phyloP scores from a whole-genome alignment of 2,329 filamentous ascomycete genomes.

The Aspergillus sclerotialis region DNA sequence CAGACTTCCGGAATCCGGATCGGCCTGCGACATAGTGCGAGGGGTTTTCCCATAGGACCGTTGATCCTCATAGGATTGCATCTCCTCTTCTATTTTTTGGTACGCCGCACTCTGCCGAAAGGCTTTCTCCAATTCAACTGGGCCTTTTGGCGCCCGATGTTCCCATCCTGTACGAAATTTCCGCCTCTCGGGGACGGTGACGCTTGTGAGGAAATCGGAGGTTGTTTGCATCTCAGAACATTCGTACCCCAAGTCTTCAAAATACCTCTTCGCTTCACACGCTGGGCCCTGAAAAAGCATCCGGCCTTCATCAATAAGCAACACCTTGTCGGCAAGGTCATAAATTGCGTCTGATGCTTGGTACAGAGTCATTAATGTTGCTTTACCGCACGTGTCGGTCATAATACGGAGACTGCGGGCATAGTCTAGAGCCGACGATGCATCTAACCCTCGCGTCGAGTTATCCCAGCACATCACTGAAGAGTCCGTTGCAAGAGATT shows the following conservation, averaged over 20 bases:
- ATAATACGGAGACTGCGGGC: conserved; percentile 59
- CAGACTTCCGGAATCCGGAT: conserved; percentile 19
- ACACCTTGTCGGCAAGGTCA: conserved; percentile 65
- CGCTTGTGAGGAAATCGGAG: conserved; percentile 64
- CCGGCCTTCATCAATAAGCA: conserved; percentile 63
- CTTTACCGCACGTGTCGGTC: conserved; percentile 63
- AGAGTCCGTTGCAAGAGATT: conserved; percentile 62
- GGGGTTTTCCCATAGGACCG: conserved; percentile 23
- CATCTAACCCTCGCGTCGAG: conserved; percentile 64
- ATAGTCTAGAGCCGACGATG: conserved; percentile 66
- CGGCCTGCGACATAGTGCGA: conserved; percentile 43
- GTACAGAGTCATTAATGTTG: conserved; percentile 61
- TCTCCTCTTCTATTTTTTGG: conserved; percentile 50
- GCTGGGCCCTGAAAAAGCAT: conserved; percentile 56
- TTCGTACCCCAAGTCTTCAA: conserved; percentile 55
- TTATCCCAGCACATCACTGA: conserved; percentile 70
- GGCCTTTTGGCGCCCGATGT: conserved; percentile 54
- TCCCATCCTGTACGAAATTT: conserved; percentile 58
- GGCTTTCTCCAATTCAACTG: conserved; percentile 59
- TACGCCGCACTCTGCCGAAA: conserved; percentile 57
- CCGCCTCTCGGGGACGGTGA: conserved; percentile 63
- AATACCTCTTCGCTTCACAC: conserved; percentile 52
- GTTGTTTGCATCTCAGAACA: conserved; percentile 56
- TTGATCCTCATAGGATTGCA: conserved; percentile 50
- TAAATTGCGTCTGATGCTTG: conserved; percentile 61